Base-by-base conservation (phyloP, 148 eudicot species). In the Linanthus parryae region DNA sequence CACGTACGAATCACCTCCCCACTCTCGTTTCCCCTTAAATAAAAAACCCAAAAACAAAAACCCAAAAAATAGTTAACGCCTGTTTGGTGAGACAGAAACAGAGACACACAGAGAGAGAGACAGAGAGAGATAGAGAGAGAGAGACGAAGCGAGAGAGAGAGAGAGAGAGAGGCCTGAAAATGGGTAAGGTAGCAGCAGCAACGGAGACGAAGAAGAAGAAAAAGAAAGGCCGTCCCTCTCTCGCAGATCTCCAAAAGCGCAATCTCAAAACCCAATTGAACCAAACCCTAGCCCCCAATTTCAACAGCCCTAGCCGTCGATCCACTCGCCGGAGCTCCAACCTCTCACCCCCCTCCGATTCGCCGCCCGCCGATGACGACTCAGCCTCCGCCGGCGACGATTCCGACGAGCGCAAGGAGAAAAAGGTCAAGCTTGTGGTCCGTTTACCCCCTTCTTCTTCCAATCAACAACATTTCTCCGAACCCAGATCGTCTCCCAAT, bases 381-480 rank as follows among this genome's bases (percentile, higher is more conserved):
- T n/a, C n/a, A n/a, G n/a, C n/a, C n/a, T n/a, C 34, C 4, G 53
- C 28, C 13, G 10, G 3, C 11, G 53, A 48, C 14, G 23, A 28
- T 35, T 35, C 39, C 2, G 2, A 15, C 5, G 39, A 35, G 39
- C 10, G 10, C 39, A 35, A 35, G 10, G 39, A 76, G 80, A 85
- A 85, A 63, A 85, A 85, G 64, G 81, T 75, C 43, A 83, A 74
- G 57, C 77, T 81, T 27, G 89, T 85, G 13, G 75, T 60, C 5
- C 63, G 75, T 13, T 51, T 81, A 44, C 88, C 94, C n/a, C 53
- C 51, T 61, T 49, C 67, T 8, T 44, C n/a, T n/a, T n/a, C n/a
- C n/a, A n/a, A n/a, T n/a, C n/a, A 56, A 42, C 55, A 63, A 12
- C 39, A 53, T 8, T 27, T 3, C 0, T 27, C 25, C 1, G 38